Percentiles rank a stretch among this genome's conserved stretches.
Evolutionary conservation across 768 basidiomycete genomes (phyloP).

Genomic region (Pleurotus cornucopiae): DNA sequence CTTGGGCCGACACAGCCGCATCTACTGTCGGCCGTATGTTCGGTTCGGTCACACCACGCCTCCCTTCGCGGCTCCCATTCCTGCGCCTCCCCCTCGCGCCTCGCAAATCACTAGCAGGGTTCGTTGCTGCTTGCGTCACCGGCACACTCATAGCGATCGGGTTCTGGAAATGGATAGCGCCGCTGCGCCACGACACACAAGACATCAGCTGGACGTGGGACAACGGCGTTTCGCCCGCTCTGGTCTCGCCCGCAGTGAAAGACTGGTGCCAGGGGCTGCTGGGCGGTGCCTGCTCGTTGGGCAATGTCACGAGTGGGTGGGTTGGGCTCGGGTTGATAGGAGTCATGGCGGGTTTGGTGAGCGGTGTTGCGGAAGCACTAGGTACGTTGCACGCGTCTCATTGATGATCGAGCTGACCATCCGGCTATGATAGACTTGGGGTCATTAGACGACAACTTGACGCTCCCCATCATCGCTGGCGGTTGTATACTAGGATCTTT

Average conservation of each 20-base stretch:
- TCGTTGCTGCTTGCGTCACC: constrained; percentile 71
- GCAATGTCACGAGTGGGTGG: constrained; percentile 30
- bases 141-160: constrained; percentile 61
- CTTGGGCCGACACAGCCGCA: constrained; percentile 94
- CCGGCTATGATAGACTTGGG: constrained; percentile 60
- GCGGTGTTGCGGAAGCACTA: constrained; percentile 84
- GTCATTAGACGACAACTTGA: constrained; percentile 84
- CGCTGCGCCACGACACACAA: constrained; percentile 30
- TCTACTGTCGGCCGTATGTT: constrained; percentile 89
- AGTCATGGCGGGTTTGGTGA: constrained; percentile 68
- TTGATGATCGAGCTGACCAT: constrained; percentile 3
- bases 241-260: constrained; percentile 4
- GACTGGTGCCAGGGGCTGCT: background rate
- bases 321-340: constrained; percentile 53
- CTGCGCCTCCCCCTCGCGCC: constrained; percentile 67
- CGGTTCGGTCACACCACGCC: constrained; percentile 53
- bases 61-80: constrained; percentile 37
- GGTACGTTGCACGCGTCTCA: constrained; percentile 38
- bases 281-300: constrained; percentile 13
- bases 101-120: constrained; percentile 83
- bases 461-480: constrained; percentile 84
- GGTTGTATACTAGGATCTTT: constrained; percentile 46
- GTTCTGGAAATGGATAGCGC: constrained; percentile 70
- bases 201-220: constrained; percentile 57
- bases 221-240: constrained; percentile 35